Conservation (phyloP, 1,284 basidiomycete genomes). For the Paramarasmius palmivorus region DNA sequence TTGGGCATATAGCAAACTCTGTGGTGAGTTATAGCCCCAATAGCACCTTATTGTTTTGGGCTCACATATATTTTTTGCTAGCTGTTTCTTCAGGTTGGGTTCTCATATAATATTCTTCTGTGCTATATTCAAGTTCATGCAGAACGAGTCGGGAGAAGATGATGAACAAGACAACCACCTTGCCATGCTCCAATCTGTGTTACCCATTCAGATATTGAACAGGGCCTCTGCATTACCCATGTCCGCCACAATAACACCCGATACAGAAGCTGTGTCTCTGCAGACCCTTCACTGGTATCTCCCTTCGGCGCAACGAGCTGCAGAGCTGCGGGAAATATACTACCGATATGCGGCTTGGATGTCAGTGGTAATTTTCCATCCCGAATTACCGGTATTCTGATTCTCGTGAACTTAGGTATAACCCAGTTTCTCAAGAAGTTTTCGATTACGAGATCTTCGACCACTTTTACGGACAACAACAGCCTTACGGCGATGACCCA, state of each 20-base stretch:
- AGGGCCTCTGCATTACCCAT: constrained; percentile 68
- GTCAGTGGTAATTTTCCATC: constrained; percentile 40
- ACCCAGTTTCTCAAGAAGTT: constrained; percentile 63
- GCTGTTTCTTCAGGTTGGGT: constrained; percentile 70
- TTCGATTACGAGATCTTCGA: constrained; percentile 67
- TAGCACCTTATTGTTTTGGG: constrained; percentile 8
- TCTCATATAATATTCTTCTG: neutral
- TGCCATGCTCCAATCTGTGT: constrained; percentile 49
- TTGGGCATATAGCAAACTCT: constrained; percentile 74
- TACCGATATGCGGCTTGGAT: constrained; percentile 77
- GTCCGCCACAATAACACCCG: constrained; percentile 44
- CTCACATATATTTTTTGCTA: constrained; percentile 27
- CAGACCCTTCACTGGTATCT: constrained; percentile 69
- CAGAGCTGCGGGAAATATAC: constrained; percentile 61
- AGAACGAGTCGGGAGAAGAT: constrained; percentile 65
- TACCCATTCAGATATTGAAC: constrained; percentile 61
- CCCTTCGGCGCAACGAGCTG: constrained; percentile 57
- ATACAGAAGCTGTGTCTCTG: constrained; percentile 48
- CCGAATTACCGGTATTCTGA: constrained; percentile 15
- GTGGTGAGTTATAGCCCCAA: constrained; percentile 49
- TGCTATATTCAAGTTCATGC: constrained; percentile 8
- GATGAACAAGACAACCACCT: constrained; percentile 51
- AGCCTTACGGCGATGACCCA: constrained; percentile 53
- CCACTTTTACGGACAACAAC: constrained; percentile 59
- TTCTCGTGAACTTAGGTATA: constrained; percentile 60